Evolutionary conservation across 768 basidiomycete genomes (phyloP).

Genomic region (Suillus lakei): DNA sequence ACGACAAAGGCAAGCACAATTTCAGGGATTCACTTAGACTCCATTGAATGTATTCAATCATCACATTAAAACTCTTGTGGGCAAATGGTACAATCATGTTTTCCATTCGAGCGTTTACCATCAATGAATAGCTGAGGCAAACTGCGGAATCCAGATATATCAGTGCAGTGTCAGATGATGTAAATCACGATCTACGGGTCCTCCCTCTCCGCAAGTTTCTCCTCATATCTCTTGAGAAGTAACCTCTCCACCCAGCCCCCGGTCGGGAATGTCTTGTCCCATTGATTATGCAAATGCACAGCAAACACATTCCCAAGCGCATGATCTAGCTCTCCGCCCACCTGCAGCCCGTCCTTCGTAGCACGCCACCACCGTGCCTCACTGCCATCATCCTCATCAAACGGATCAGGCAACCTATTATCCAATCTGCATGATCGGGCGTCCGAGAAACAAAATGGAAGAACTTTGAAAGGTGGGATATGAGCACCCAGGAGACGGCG

Average conservation of each 20-base stretch:
- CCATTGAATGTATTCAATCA: too few relatives aligned
- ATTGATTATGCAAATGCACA: slow-evolving; percentile 95
- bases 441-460: slow-evolving; percentile 96
- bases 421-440: slow-evolving; percentile 90
- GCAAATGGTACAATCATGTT: too few relatives aligned
- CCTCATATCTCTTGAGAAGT: slow-evolving; percentile 67
- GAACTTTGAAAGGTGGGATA: slow-evolving; percentile 85
- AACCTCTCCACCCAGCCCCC: slow-evolving; percentile 88
- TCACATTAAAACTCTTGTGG: too few relatives aligned
- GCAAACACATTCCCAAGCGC: slow-evolving; percentile 77
- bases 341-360: slow-evolving; percentile 47
- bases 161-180: background rate
- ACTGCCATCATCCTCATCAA: slow-evolving; percentile 35
- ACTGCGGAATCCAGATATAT: background rate
- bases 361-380: slow-evolving; percentile 11
- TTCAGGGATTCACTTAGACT: too few relatives aligned
- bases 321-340: slow-evolving; percentile 65
- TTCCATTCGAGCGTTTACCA: background rate
- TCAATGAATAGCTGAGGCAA: background rate
- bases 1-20: too few relatives aligned
- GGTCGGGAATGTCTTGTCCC: slow-evolving; percentile 82
- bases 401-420: slow-evolving; percentile 93
- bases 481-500: slow-evolving; percentile 75
- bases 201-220: slow-evolving; percentile 8
- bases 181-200: background rate